A percentile compares a stretch with the other conserved stretches of the same genome.
These are phyloP conservation scores for Cymodocea nodosa DNA, from an alignment of 116 monocot genomes.

Conservation along the genomic window DNA sequence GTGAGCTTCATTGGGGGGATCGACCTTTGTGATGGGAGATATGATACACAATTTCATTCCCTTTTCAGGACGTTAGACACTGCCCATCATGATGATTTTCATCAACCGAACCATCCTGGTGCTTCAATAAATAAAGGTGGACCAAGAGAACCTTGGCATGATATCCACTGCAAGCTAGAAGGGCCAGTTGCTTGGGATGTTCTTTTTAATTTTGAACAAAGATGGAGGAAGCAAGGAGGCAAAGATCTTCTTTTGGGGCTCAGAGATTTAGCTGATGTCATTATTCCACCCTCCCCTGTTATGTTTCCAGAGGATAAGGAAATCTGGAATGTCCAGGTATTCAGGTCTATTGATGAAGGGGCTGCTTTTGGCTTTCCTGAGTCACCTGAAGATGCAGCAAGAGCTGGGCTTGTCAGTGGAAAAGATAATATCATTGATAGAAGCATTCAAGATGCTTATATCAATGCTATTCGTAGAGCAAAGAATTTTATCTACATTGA, in stretches of 20 bases:
- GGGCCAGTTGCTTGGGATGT: conserved; percentile 55
- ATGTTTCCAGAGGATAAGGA: conserved; percentile 28
- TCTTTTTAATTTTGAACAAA: conserved; percentile 47
- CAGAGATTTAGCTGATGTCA: conserved; percentile 5
- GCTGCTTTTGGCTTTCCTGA: conserved; percentile 50
- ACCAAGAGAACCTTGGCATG: conserved; percentile 62
- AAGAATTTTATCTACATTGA: conserved; percentile 63
- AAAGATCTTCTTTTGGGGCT: conserved; percentile 25
- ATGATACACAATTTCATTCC: conserved; percentile 46
- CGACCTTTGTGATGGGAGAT: conserved; percentile 34
- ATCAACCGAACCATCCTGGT: conserved; percentile 43
- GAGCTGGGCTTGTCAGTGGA: conserved; percentile 36
- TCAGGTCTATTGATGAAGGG: conserved; percentile 50
- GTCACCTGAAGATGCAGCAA: conserved; percentile 29
- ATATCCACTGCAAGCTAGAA: conserved; percentile 47
- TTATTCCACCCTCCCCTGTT: conserved; percentile 28
- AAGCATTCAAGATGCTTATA: conserved; percentile 61
- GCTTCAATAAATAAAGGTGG: conserved; percentile 39
- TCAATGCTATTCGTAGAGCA: conserved; percentile 49
- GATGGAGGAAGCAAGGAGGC: conserved; percentile 53
- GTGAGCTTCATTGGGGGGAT: conserved; percentile 41
- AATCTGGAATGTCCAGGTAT: conserved; percentile 49
- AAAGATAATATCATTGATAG: conserved; percentile 60
- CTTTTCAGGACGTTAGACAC: conserved; percentile 40
- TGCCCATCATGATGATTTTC: conserved; percentile 35